Base-by-base conservation (phyloP, 257 asterid genomes). In the Cordia subcordata region DNA sequence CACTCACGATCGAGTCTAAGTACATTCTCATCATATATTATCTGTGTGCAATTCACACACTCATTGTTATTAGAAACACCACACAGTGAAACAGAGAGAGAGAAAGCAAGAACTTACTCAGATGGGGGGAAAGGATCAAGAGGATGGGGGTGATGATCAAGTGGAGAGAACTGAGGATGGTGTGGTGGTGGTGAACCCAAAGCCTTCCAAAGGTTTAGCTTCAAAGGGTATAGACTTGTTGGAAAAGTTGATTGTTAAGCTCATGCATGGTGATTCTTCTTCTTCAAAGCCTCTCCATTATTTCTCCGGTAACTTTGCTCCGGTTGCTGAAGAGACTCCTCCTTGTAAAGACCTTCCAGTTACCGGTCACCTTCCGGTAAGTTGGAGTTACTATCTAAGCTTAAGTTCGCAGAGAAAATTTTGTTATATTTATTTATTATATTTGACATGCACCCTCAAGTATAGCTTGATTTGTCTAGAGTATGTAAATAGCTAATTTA, bases 311-410 rank as follows among this genome's bases (percentile, higher is more conserved):
- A 92, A 88, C 72, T 92, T 86, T 58, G 95, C 80, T 35, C 97
- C 99, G 10, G 88, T 87, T 51, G 33, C 50, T 49, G 85, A 86
- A 42, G 99, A 92, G 73, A 84, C 97, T 55, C 86, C 97, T 44
- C 99, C 97, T 10, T 75, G 72, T 44, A 57, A 69, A 39, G 95
- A 84, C 63, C 95, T 92, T 42, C 75, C 78, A 0, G 82, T 88
- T 13, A 68, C 27, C 11, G 99, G 99, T 11, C 77, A 75, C 38
- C 87, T 92, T 2, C 99, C 97, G 52, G 22, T 19, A 16, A 32
- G 66, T n/a, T 59, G 49, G 3, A 27, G 35, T 27, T 27, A 27
- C 35, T 27, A n/a, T n/a, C n/a, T n/a, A n/a, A n/a, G n/a, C n/a
- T n/a, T n/a, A n/a, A n/a, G n/a, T n/a, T n/a, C n/a, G n/a, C n/a